These are phyloP conservation scores for Lactarius sanguifluus DNA, from an alignment of 768 basidiomycete species.

Conservation along the genomic window DNA sequence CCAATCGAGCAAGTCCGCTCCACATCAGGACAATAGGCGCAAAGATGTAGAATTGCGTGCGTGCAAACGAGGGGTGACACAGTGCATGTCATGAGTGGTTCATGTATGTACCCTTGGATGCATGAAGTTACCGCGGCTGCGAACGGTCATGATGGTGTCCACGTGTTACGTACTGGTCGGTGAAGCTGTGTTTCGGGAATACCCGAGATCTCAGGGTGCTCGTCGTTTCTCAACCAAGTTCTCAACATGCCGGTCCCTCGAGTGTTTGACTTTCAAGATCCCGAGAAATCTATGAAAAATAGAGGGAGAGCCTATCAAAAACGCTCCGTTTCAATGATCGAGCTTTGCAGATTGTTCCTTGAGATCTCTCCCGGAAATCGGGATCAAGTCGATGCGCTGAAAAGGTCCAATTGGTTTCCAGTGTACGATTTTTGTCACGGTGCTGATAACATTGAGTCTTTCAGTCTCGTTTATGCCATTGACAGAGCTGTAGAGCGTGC, in stretches of 20 bases:
- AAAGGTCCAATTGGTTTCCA: constrained; percentile 9
- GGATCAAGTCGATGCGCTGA: constrained; percentile 25
- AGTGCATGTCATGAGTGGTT: no score
- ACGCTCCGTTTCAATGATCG: constrained; percentile 25
- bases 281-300: constrained; percentile 20
- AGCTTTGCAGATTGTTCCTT: constrained; percentile 22
- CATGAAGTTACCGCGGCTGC: neutral
- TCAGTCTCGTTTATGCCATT: constrained; percentile 20
- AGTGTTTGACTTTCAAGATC: neutral
- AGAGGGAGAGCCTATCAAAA: constrained; percentile 24
- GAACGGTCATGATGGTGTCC: neutral
- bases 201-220: neutral
- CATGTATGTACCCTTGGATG: no score
- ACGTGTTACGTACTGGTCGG: no score
- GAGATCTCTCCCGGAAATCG: constrained; percentile 23
- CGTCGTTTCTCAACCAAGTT: no score
- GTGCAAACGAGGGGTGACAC: no score
- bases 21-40: neutral
- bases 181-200: neutral
- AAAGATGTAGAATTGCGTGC: neutral
- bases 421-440: neutral
- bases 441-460: neutral
- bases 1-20: neutral
- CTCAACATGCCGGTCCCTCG: no score
- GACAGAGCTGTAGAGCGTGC: constrained; percentile 21